Base-by-base conservation (phyloP, 805 yeast genomes). In the Yamadazyma insecticola region DNA sequence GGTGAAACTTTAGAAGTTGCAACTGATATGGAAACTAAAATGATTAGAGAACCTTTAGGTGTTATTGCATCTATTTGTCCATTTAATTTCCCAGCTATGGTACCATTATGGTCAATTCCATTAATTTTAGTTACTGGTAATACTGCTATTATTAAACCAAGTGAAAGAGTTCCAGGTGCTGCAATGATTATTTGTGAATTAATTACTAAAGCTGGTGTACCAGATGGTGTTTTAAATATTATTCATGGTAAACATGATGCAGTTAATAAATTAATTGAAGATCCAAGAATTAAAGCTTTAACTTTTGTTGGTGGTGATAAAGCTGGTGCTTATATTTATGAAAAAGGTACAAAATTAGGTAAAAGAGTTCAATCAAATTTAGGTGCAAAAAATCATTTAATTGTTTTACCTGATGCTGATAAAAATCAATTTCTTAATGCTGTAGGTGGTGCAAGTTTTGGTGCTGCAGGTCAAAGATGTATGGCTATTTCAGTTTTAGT, bases 381-480 rank as follows among this genome's bases (percentile, higher is more conserved):
- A 50, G 89, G 88, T 14, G 89, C 89, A 27, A 81, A 81, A 62
- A 81, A 81, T 67, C 90, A 81, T 56, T 72, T 81, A 48, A 70
- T 82, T 33, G 75, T 81, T 12, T 62, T 79, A 40, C 86, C 88
- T 12, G 89, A 81, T 47, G 86, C 87, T 28, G 74, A 78, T 58
- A 74, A 76, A 55, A 57, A 62, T 39, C 75, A 74, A 40, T 72
- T 83, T 29, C 60, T 81, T 44, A 77, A 75, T 50, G 79, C 83
- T 33, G 61, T 81, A 28, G 77, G 69, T 36, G 82, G 86, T 29
- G 87, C 89, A 32, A 84, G 87, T 15, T 81, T 81, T 55, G 87
- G 89, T 19, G 88, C 89, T 30, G 88, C 89, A 13, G 90, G 89
- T 40, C 90, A 81, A 67, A 75, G 88, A 52, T 81, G 90, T 60